Percentiles rank a stretch among this genome's conserved stretches.
phyloP scores from a whole-genome alignment of 2,329 filamentous ascomycete genomes.

The Aspergillus ochraceoroseus region DNA sequence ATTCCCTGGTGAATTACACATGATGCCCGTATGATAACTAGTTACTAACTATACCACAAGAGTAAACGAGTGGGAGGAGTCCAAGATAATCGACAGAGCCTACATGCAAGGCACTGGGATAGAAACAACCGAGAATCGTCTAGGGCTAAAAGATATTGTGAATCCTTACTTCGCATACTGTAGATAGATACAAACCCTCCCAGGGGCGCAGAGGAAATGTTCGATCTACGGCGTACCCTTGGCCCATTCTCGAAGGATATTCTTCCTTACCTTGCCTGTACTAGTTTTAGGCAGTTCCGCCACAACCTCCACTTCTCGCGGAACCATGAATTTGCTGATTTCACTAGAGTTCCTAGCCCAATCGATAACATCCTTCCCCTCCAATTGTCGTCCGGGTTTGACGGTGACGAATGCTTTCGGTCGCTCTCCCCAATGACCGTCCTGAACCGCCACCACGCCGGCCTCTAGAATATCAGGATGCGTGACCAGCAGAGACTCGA shows the following conservation, averaged over 20 bases:
- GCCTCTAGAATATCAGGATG: conserved; percentile 89
- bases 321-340: conserved; percentile 89
- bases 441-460: conserved; percentile 79
- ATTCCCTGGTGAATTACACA: no score
- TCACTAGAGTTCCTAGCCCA: conserved; percentile 78
- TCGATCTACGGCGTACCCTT: conserved; percentile 45
- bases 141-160: no score
- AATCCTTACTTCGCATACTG: no score
- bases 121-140: no score
- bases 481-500: conserved; percentile 82
- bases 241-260: conserved; percentile 81
- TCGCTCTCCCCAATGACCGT: conserved; percentile 92
- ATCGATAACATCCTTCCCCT: conserved; percentile 65
- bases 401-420: conserved; percentile 90
- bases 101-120: no score
- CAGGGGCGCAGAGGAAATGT: no score
- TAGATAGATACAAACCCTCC: background rate
- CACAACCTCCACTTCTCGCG: conserved; percentile 70
- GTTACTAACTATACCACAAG: no score
- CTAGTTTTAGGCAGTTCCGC: conserved; percentile 89
- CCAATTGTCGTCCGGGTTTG: conserved; percentile 59
- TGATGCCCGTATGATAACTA: no score
- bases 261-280: conserved; percentile 96
- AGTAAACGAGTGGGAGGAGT: no score
- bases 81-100: no score